Base-by-base conservation (phyloP, 2,329 filamentous ascomycete genomes). In the Cladophialophora exuberans region DNA sequence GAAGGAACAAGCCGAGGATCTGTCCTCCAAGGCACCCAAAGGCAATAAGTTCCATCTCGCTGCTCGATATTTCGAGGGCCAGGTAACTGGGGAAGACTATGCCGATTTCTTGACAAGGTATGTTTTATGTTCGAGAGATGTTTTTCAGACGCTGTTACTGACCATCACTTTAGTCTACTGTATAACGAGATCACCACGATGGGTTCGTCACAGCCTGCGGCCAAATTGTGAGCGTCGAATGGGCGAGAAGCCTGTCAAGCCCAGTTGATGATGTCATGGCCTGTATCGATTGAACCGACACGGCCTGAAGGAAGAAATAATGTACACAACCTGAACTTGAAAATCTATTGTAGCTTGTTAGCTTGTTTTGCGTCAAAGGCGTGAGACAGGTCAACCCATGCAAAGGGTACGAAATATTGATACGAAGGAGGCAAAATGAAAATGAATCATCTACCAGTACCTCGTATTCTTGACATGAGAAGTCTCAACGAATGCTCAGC, bases 51-150 rank as follows among this genome's bases (percentile, higher is more conserved):
- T 81, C 77, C 84, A 87, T 57, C 82, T 96, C 49, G 94, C 94
- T 1, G 90, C 90, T 1, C 87, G 96, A 75, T 97, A 97, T 77
- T 97, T 97, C 69, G 85, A 89, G 28, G 79, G 84, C 41, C 94
- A 99, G 80, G 88, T 97, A 54, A 97, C 93, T 2, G 94, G 94
- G 53, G 94, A 97, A 79, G 92, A 97, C 65, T 97, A 97, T 72
- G 91, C 92, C 10, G 94, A 99, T 73, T 97, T 97, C 78, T 75
- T 99, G 78, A 97, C 90, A 62, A 79, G 81, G 86, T 90, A 79
- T 81, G 87, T 44, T 9, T 50, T 61, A 33, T 60, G 33, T 44
- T 25, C 56, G 51, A 61, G 61, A 64, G 65, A 36, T 25, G 44
- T 18, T 20, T 51, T 26, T 36, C 57, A 41, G 15, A 28, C 11